Evolutionary conservation across 1,284 basidiomycete genomes (phyloP), one percentile per base, ranked within the genome.

Genomic region (Takashimella koratensis): DNA sequence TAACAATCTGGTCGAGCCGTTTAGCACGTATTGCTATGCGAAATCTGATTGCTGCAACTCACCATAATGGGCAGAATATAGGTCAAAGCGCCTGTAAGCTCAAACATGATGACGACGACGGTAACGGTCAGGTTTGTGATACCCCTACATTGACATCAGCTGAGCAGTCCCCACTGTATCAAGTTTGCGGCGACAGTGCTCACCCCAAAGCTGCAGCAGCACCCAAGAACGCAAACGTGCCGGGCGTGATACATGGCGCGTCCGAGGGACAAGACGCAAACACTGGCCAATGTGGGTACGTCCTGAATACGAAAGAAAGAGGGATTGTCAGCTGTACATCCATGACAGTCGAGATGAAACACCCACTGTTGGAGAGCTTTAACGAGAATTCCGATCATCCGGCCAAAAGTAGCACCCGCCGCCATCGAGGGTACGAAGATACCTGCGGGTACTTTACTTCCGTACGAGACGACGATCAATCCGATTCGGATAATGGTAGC

Each of bases 21-120:
- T n/a, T n/a, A n/a, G n/a, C n/a, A n/a, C n/a, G n/a, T n/a, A n/a
- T n/a, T n/a, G n/a, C n/a, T n/a, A n/a, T n/a, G n/a, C n/a, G n/a
- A n/a, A n/a, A n/a, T n/a, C n/a, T n/a, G n/a, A n/a, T n/a, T n/a
- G n/a, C n/a, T n/a, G n/a, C n/a, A n/a, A 66, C 81, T 67, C 62
- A 91, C 92, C 96, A 99, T 99, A 3, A 93, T 96, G 0, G 96
- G 96, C 24, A 99, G 78, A 63, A 98, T 96, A 74, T 99, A 98
- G 11, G 93, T 98, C 64, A 98, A 76, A 1, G 96, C 95, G 8
- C 96, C 96, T 1, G 96, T 99, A n/a, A 99, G 81, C 71, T 99
- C 96, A 73, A 98, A 98, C 94, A 98, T 98, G 76, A 99, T 97
- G 51, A 98, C 96, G 2, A 98, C 96, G 2, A 99, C 93, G 0